Evolutionary conservation across 2,329 filamentous ascomycete species (phyloP).

Genomic region (Capronia epimyces): DNA sequence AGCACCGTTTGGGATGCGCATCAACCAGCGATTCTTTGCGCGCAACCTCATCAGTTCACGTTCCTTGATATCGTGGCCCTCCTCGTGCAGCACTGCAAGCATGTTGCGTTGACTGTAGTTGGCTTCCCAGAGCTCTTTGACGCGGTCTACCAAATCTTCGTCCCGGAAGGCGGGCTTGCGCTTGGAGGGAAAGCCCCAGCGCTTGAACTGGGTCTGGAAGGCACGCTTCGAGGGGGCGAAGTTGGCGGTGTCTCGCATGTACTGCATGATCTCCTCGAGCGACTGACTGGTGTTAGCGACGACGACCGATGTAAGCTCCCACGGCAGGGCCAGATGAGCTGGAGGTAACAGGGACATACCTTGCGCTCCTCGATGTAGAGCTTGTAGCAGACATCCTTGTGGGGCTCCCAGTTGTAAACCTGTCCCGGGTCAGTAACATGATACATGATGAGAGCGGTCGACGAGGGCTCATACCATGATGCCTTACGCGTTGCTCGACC

Average conservation of each 20-base stretch:
- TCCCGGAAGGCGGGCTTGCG: slow-evolving; percentile 68
- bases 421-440: slow-evolving; percentile 11
- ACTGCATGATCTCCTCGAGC: slow-evolving; percentile 68
- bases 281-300: slow-evolving; percentile 36
- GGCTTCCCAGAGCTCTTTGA: slow-evolving; percentile 71
- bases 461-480: slow-evolving; percentile 20
- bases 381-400: slow-evolving; percentile 59
- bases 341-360: slow-evolving; percentile 21
- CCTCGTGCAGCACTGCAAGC: slow-evolving; percentile 61
- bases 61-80: slow-evolving; percentile 68
- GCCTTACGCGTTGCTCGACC: slow-evolving; percentile 21
- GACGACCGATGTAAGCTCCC: too few relatives aligned
- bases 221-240: slow-evolving; percentile 72
- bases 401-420: slow-evolving; percentile 63
- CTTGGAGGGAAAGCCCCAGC: slow-evolving; percentile 74
- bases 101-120: slow-evolving; percentile 71
- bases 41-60: slow-evolving; percentile 66
- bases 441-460: background rate
- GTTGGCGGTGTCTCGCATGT: slow-evolving; percentile 59
- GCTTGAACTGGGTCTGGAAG: slow-evolving; percentile 69
- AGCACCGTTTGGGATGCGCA: slow-evolving; percentile 58
- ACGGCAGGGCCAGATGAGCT: background rate
- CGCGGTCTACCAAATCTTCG: slow-evolving; percentile 58
- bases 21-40: slow-evolving; percentile 61
- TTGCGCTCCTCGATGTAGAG: slow-evolving; percentile 73